phyloP scores from a whole-genome alignment of 352 stramenopile species.

The Pythium catenulatum region DNA sequence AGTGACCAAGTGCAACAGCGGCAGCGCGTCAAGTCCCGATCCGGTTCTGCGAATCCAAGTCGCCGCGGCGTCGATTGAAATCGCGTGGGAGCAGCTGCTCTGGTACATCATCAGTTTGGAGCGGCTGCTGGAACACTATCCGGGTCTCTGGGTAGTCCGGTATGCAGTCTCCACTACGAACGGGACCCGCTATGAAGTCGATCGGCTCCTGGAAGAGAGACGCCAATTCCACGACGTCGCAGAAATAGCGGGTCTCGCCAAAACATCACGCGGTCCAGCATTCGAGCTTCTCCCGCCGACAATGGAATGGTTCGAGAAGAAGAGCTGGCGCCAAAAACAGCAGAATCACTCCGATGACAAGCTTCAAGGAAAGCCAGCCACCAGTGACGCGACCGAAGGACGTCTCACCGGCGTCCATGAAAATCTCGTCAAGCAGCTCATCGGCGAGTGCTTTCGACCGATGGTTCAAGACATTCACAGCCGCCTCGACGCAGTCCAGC shows the following conservation, averaged over 20 bases:
- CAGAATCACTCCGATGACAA: no score
- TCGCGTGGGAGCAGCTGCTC: slow-evolving; percentile 9
- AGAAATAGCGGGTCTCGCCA: no score
- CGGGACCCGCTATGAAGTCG: neutral
- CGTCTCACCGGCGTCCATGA: no score
- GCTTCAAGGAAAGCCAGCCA: no score
- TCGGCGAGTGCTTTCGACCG: no score
- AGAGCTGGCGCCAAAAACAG: neutral
- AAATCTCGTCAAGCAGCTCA: no score
- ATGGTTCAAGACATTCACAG: no score
- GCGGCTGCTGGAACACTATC: neutral
- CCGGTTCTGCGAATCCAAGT: neutral
- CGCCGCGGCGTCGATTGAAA: neutral
- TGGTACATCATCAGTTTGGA: slow-evolving; percentile 25
- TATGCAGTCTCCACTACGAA: neutral
- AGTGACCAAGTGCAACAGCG: neutral
- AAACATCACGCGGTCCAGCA: no score
- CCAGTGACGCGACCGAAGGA: no score
- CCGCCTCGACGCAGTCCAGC: neutral
- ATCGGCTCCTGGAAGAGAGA: neutral
- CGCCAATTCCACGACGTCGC: no score
- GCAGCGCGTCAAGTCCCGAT: neutral
- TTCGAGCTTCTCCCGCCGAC: slow-evolving; percentile 8
- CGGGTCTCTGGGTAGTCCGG: slow-evolving; percentile 9
- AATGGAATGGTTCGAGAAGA: slow-evolving; percentile 39